phyloP scores from a whole-genome alignment of 176 grass and related monocot genomes.

The Miscanthus lutarioriparius region DNA sequence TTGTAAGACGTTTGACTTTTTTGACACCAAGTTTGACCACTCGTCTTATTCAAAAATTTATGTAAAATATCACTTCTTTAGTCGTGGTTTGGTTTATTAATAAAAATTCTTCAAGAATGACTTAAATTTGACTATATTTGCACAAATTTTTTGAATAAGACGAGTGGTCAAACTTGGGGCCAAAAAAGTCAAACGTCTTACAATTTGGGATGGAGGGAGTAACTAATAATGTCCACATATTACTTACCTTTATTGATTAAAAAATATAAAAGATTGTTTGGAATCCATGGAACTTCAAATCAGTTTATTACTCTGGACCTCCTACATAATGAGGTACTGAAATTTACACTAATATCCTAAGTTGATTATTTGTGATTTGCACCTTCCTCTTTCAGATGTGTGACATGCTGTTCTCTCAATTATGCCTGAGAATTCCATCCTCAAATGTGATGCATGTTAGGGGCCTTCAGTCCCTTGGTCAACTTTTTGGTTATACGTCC shows the following conservation, averaged over 20 bases:
- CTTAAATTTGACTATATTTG: too few species aligned
- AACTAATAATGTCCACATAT: neutral
- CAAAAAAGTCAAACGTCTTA: too few species aligned
- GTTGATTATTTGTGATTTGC: constrained; percentile 20
- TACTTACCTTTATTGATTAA: constrained; percentile 1
- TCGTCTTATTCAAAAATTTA: too few species aligned
- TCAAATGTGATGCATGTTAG: constrained; percentile 48
- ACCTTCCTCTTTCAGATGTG: constrained; percentile 74
- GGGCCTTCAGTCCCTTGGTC: constrained; percentile 61
- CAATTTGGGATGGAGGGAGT: too few species aligned
- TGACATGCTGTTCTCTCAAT: constrained; percentile 93
- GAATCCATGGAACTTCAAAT: neutral
- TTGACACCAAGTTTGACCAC: too few species aligned
- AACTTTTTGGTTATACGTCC: constrained; percentile 68
- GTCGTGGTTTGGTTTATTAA: too few species aligned
- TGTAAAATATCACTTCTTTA: too few species aligned
- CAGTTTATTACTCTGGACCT: neutral
- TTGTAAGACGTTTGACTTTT: too few species aligned
- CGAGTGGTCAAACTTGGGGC: too few species aligned
- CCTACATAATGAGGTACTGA: neutral
- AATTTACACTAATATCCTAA: constrained; percentile 13
- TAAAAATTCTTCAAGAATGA: too few species aligned
- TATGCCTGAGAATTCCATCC: constrained; percentile 72
- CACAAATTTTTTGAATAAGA: too few species aligned
- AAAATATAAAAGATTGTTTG: neutral